Evolutionary conservation across 1,139 yeast species (phyloP).

Genomic region (Yamadazyma friedrichii): DNA sequence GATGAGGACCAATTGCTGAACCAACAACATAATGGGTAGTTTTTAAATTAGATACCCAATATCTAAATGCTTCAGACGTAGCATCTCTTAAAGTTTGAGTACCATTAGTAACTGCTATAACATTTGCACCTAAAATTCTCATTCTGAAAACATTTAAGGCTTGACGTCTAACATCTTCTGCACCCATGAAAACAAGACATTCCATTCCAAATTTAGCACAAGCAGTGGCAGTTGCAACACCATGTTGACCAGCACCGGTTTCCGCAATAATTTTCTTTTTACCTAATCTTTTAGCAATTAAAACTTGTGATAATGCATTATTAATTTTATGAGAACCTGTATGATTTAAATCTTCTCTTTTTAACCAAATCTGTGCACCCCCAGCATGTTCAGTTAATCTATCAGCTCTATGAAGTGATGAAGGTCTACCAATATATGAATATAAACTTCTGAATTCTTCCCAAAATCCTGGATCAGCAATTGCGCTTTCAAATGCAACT

Average conservation of each 20-base stretch:
- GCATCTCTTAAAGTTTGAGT: slow-evolving; percentile 96
- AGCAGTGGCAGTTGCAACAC: slow-evolving; percentile 99
- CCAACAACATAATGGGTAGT: slow-evolving; percentile 95
- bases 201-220: slow-evolving; percentile 96
- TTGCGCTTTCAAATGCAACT: slow-evolving; percentile 80
- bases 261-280: slow-evolving; percentile 92
- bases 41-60: slow-evolving; percentile 86
- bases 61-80: slow-evolving; percentile 93
- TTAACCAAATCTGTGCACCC: slow-evolving; percentile 97
- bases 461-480: slow-evolving; percentile 91
- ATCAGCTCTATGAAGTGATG: slow-evolving; percentile 86
- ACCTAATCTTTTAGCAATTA: slow-evolving; percentile 89
- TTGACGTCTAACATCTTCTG: slow-evolving; percentile 98
- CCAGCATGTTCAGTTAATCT: slow-evolving; percentile 87
- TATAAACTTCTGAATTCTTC: slow-evolving; percentile 81
- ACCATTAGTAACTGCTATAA: slow-evolving; percentile 90
- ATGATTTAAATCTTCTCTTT: slow-evolving; percentile 96
- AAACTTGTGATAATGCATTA: slow-evolving; percentile 92
- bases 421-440: slow-evolving; percentile 92
- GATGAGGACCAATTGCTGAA: slow-evolving; percentile 99
- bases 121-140: slow-evolving; percentile 94
- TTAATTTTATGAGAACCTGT: slow-evolving; percentile 98
- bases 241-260: slow-evolving; percentile 99
- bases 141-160: slow-evolving; percentile 96
- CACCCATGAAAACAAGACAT: slow-evolving; percentile 98